A percentile compares a stretch with the other conserved stretches of the same genome.
phyloP scores from a whole-genome alignment of 345 rosid genomes.

The Viola odorata region DNA sequence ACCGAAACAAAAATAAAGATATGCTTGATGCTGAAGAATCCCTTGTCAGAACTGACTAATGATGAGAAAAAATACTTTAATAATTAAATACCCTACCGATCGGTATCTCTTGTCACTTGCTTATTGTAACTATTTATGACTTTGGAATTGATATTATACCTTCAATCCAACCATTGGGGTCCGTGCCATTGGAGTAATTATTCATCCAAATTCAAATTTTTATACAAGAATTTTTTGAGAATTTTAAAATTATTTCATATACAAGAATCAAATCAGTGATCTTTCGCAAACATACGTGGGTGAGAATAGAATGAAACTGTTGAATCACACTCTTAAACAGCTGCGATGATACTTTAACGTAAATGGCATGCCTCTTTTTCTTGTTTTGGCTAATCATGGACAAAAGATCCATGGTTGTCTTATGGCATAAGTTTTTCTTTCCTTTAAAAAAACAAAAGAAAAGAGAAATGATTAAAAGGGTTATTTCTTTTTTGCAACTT shows the following conservation, averaged over 20 bases:
- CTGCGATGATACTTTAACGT: slow-evolving; percentile 12
- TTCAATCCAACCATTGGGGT: no score
- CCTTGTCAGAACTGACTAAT: slow-evolving; percentile 33
- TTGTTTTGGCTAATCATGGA: slow-evolving; percentile 43
- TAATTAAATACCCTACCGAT: slow-evolving; percentile 9
- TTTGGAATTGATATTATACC: background rate
- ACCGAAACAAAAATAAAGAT: slow-evolving; percentile 8
- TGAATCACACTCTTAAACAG: background rate
- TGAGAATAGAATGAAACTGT: background rate
- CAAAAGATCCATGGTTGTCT: slow-evolving; percentile 15
- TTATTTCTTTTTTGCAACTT: slow-evolving; percentile 27
- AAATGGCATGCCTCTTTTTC: slow-evolving; percentile 17
- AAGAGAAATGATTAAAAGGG: slow-evolving; percentile 16
- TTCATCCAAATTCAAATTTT: no score
- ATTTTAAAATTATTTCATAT: no score
- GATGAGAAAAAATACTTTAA: slow-evolving; percentile 24
- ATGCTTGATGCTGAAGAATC: slow-evolving; percentile 39
- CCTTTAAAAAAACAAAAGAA: no score
- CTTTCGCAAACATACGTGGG: no score
- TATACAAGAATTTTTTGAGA: no score
- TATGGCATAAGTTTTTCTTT: slow-evolving; percentile 30
- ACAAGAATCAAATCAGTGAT: no score
- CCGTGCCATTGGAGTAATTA: no score
- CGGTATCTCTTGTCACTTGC: slow-evolving; percentile 12
- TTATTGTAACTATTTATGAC: no score